These are phyloP conservation scores for Penicillium sp. DNA, from an alignment of 2,329 filamentous ascomycete genomes.

Conservation along the genomic window DNA sequence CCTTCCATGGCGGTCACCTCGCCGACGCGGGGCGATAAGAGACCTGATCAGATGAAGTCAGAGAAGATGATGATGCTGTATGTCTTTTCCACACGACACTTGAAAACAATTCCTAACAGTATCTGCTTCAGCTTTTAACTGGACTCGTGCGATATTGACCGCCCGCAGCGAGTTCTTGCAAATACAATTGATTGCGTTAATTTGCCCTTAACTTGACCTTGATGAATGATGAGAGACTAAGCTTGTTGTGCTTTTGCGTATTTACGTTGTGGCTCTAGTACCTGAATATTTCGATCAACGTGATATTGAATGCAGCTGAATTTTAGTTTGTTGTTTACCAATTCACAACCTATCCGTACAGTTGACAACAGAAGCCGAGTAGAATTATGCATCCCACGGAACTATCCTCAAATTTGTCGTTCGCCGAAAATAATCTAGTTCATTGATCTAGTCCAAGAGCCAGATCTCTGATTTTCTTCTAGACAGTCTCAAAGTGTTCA, in stretches of 20 bases:
- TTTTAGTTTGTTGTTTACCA: too few relatives aligned
- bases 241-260: not conserved
- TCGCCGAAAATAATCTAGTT: too few relatives aligned
- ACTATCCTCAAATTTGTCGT: too few relatives aligned
- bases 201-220: not conserved
- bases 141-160: not conserved
- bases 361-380: too few relatives aligned
- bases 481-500: not conserved
- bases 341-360: too few relatives aligned
- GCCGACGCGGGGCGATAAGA: slow-evolving; percentile 5
- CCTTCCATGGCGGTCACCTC: slow-evolving; percentile 5
- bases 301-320: not conserved
- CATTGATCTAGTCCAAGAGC: not conserved
- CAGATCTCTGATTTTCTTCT: not conserved
- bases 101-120: not conserved
- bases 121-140: not conserved
- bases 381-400: too few relatives aligned
- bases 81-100: not conserved
- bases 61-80: slow-evolving; percentile 19
- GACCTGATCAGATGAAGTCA: not conserved
- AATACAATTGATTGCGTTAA: not conserved
- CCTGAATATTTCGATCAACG: not conserved
- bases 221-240: not conserved
- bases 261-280: not conserved
- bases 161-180: not conserved